phyloP scores from a whole-genome alignment of 75 land plant species.

The Isoetes taiwanensis region DNA sequence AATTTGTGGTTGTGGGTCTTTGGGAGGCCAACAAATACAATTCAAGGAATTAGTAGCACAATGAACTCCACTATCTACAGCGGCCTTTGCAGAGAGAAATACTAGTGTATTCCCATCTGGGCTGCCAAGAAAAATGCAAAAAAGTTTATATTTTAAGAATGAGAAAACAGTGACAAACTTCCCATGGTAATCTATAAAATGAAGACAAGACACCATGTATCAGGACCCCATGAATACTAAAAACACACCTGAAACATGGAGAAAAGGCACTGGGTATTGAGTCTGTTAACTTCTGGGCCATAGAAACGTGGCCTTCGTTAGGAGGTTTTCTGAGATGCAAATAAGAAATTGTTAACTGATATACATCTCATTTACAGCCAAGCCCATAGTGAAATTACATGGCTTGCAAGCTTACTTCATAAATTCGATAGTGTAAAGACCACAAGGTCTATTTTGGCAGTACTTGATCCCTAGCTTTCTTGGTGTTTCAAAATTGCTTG shows the following conservation, averaged over 20 bases:
- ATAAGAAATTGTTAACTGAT: no score
- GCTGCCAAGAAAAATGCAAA: slow-evolving; percentile 26
- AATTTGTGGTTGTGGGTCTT: slow-evolving; percentile 30
- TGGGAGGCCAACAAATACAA: slow-evolving; percentile 52
- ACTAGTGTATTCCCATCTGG: slow-evolving; percentile 81
- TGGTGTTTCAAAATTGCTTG: slow-evolving; percentile 17
- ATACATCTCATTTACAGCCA: no score
- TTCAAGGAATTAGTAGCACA: slow-evolving; percentile 81
- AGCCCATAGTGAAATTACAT: no score
- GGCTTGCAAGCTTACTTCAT: no score
- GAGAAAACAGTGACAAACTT: background rate
- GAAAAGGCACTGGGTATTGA: slow-evolving; percentile 63
- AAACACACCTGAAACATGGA: slow-evolving; percentile 66
- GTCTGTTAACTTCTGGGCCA: slow-evolving; percentile 43
- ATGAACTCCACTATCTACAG: slow-evolving; percentile 84
- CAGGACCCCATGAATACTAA: no score
- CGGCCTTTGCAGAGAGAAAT: slow-evolving; percentile 62
- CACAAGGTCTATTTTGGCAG: slow-evolving; percentile 87
- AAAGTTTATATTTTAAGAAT: background rate
- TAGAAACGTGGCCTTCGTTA: no score
- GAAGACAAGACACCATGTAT: background rate
- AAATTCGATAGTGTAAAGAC: slow-evolving; percentile 47
- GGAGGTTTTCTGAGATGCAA: no score
- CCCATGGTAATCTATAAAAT: background rate
- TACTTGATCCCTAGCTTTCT: slow-evolving; percentile 92